Conservation (phyloP, 805 yeast species). For the Zygoascus bituminiphila region DNA sequence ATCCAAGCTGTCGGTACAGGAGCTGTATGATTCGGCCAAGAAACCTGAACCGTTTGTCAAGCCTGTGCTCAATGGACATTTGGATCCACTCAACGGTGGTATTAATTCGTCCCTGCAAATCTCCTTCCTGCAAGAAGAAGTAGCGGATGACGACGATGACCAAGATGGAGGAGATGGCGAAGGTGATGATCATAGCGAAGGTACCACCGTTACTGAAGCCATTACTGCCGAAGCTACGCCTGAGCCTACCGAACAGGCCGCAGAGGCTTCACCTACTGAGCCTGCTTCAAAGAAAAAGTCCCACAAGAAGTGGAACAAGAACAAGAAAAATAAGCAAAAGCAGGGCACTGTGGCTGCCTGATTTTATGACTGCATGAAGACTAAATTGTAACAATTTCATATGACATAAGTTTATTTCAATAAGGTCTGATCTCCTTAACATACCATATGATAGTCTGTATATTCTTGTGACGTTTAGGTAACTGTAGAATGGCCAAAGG, state of each 20-base stretch:
- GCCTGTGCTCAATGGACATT: neutral
- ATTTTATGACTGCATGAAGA: neutral
- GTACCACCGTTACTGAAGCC: neutral
- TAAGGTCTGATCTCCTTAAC: no score
- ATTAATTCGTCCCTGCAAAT: conserved; percentile 6
- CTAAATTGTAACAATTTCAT: no score
- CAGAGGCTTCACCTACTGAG: neutral
- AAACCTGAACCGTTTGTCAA: neutral
- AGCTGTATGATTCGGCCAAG: conserved; percentile 7
- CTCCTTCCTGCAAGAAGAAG: conserved; percentile 18
- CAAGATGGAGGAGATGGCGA: neutral
- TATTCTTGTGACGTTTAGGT: no score
- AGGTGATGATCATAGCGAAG: neutral
- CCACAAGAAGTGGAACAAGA: neutral
- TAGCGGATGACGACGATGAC: conserved; percentile 7
- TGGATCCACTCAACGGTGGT: neutral
- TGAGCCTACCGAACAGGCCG: neutral
- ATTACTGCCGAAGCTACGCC: neutral
- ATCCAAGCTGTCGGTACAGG: conserved; percentile 11
- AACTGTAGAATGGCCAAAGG: no score
- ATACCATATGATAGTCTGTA: no score
- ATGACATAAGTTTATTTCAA: no score
- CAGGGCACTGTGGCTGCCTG: neutral
- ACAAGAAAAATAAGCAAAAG: conserved; percentile 1
- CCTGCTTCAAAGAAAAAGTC: neutral